A percentile compares a stretch with the other conserved stretches of the same genome.
These are phyloP conservation scores for Prunus mume DNA, from an alignment of 306 rosid species.

Conservation along the genomic window DNA sequence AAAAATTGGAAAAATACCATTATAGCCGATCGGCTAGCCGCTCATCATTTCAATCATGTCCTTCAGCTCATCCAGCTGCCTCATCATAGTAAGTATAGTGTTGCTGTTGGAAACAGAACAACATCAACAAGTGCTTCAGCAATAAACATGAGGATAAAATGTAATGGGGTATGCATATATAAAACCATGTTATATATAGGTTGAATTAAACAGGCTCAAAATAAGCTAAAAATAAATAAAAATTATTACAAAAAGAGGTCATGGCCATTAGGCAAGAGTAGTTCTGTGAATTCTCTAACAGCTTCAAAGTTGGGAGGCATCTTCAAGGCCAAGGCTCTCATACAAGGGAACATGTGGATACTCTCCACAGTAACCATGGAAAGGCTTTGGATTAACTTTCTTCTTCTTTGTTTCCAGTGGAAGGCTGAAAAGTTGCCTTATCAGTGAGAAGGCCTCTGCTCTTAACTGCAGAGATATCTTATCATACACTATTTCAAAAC, in stretches of 20 bases:
- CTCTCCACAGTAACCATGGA: background rate
- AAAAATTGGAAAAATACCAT: too few relatives aligned
- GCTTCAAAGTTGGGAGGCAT: slow-evolving; percentile 11
- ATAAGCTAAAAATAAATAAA: background rate
- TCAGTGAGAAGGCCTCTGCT: slow-evolving; percentile 4
- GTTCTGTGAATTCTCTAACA: slow-evolving; percentile 4
- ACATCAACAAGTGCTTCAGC: background rate
- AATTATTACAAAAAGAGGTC: slow-evolving; percentile 6
- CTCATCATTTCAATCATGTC: background rate
- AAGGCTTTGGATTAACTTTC: background rate
- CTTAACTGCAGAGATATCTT: slow-evolving; percentile 6
- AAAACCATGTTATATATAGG: too few relatives aligned
- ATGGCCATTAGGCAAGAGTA: background rate
- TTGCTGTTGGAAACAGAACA: background rate
- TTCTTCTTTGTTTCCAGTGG: slow-evolving; percentile 2
- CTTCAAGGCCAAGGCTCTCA: slow-evolving; percentile 9
- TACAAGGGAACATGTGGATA: background rate
- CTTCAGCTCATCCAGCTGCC: slow-evolving; percentile 3
- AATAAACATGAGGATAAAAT: too few relatives aligned
- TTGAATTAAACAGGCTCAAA: too few relatives aligned
- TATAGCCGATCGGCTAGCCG: rapidly evolving
- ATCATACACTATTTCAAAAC: background rate
- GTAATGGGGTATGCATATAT: too few relatives aligned
- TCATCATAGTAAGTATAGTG: background rate
- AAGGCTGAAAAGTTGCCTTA: slow-evolving; percentile 6